Conservation (phyloP, 2,329 filamentous ascomycete genomes). For the Truncatella angustata region DNA sequence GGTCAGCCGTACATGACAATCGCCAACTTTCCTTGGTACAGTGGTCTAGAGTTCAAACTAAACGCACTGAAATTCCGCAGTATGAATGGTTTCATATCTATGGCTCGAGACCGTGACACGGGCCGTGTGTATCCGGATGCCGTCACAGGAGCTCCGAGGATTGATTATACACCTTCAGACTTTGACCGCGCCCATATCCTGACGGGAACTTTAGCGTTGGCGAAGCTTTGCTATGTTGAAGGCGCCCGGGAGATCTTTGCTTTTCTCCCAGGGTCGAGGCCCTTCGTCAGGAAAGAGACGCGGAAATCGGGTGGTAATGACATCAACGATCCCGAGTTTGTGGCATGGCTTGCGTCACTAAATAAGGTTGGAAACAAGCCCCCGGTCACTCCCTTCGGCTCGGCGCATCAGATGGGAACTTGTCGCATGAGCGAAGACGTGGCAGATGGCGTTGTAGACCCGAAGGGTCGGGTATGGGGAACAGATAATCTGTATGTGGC, state of each 20-base stretch:
- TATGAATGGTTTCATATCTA: slow-evolving; percentile 69
- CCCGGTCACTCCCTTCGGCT: slow-evolving; percentile 55
- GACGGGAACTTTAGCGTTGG: slow-evolving; percentile 68
- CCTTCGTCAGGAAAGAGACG: slow-evolving; percentile 51
- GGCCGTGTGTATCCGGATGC: slow-evolving; percentile 75
- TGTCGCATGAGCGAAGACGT: slow-evolving; percentile 65
- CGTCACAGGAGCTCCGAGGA: slow-evolving; percentile 57
- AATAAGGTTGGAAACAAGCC: slow-evolving; percentile 47
- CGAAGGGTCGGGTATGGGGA: slow-evolving; percentile 63
- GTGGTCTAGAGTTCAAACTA: slow-evolving; percentile 71
- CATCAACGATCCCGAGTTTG: slow-evolving; percentile 52
- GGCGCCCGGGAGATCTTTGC: slow-evolving; percentile 80
- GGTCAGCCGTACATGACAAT: slow-evolving; percentile 63
- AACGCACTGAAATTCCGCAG: slow-evolving; percentile 65
- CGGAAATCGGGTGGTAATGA: slow-evolving; percentile 10
- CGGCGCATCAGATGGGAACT: slow-evolving; percentile 81
- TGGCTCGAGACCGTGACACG: slow-evolving; percentile 73
- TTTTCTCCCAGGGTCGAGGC: slow-evolving; percentile 57
- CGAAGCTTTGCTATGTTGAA: slow-evolving; percentile 74
- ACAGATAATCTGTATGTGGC: slow-evolving; percentile 64
- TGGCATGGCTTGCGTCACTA: slow-evolving; percentile 56
- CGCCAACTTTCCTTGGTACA: slow-evolving; percentile 63
- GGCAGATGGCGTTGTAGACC: slow-evolving; percentile 56
- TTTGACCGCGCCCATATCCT: slow-evolving; percentile 72
- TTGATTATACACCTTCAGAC: slow-evolving; percentile 69